Conservation (phyloP, 352 stramenopile species). For the Nothophytophthora sp. region DNA sequence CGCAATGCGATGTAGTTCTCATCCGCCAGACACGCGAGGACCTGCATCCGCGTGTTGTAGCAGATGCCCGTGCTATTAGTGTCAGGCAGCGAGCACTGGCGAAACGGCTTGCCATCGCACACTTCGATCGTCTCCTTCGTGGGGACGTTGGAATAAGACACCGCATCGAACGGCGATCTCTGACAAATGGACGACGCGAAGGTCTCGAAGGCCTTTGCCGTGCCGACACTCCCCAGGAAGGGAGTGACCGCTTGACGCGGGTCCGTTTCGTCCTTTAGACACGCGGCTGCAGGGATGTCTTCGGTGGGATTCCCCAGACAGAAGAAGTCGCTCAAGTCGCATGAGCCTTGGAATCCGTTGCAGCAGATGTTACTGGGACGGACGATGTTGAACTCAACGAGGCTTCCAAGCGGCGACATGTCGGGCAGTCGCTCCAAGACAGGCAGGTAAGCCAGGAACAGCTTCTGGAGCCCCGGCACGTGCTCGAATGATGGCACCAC, state of each 20-base stretch:
- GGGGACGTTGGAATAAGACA: not conserved
- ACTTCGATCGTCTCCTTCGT: conserved; percentile 10
- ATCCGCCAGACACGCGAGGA: conserved; percentile 24
- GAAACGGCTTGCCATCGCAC: conserved; percentile 24
- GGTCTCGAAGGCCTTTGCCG: conserved; percentile 2
- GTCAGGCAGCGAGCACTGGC: conserved; percentile 13
- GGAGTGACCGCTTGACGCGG: not conserved
- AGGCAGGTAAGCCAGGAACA: conserved; percentile 11
- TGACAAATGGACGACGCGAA: conserved; percentile 8
- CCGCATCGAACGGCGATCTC: not conserved
- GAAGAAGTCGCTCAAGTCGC: conserved; percentile 10
- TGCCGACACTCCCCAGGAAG: conserved; percentile 3
- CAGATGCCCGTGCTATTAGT: conserved; percentile 16
- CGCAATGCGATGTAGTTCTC: conserved; percentile 21
- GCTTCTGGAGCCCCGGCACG: conserved; percentile 6
- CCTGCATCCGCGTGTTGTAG: conserved; percentile 19
- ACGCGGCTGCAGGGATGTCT: conserved; percentile 1
- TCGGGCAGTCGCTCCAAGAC: conserved; percentile 15
- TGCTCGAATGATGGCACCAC: conserved; percentile 12
- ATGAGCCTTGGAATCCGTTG: conserved; percentile 11
- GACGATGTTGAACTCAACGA: conserved; percentile 15
- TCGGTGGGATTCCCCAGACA: conserved; percentile 4
- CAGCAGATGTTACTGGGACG: conserved; percentile 15
- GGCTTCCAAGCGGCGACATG: conserved; percentile 9
- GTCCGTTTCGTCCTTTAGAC: conserved; percentile 3